phyloP scores from a whole-genome alignment of 2,329 filamentous ascomycete species.

The Monosporascus sp. region DNA sequence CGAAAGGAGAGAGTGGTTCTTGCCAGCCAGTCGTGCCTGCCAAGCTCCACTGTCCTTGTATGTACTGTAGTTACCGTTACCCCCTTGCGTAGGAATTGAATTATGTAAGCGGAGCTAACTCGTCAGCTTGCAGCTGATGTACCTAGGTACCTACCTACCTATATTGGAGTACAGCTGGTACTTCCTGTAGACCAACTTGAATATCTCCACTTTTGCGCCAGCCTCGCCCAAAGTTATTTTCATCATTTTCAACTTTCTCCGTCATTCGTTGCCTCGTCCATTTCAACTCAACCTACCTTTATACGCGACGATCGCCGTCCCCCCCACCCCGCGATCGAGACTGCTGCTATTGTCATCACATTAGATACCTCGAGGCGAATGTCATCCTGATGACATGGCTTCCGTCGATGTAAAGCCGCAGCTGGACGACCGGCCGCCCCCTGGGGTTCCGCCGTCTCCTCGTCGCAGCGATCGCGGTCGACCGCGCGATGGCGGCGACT shows the following conservation, averaged over 20 bases:
- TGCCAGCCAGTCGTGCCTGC: too few species aligned
- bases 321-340: background rate
- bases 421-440: conserved; percentile 21
- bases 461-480: conserved; percentile 25
- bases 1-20: too few species aligned
- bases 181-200: background rate
- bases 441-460: conserved; percentile 22
- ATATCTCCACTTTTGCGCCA: background rate
- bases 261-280: background rate
- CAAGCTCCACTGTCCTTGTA: too few species aligned
- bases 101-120: too few species aligned
- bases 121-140: background rate
- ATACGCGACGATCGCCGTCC: background rate
- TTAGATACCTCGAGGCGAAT: background rate
- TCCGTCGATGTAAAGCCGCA: conserved; percentile 38
- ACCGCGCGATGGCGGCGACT: conserved; percentile 42
- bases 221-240: background rate
- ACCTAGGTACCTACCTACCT: background rate
- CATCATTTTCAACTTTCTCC: background rate
- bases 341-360: background rate
- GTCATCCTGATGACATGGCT: conserved; percentile 30
- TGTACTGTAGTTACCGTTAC: too few species aligned
- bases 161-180: background rate
- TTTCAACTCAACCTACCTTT: background rate
- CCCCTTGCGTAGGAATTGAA: too few species aligned